These are phyloP conservation scores for Vinca minor DNA, from an alignment of 257 asterid species.

Conservation along the genomic window DNA sequence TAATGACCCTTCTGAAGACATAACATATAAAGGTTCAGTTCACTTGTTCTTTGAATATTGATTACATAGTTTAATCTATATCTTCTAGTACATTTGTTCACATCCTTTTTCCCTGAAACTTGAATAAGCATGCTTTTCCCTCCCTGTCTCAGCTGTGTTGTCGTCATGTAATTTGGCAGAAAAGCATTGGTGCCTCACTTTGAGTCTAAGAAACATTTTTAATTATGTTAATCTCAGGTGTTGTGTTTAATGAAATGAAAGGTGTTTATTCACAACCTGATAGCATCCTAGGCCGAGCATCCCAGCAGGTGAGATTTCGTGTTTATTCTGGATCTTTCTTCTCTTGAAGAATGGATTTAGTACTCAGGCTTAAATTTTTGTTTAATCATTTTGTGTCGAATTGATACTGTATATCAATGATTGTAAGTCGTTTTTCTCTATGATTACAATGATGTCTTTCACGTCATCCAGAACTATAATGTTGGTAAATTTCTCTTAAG, in stretches of 20 bases:
- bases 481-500: background rate
- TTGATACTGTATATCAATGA: too few species aligned
- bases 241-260: slow-evolving; percentile 99
- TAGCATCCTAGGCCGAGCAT: slow-evolving; percentile 78
- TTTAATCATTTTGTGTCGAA: background rate
- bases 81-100: background rate
- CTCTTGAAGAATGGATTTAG: background rate
- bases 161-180: background rate
- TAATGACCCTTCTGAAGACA: slow-evolving; percentile 91
- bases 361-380: background rate
- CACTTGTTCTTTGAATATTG: background rate
- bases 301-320: slow-evolving; percentile 58
- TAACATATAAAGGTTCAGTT: slow-evolving; percentile 74
- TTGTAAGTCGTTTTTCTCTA: too few species aligned
- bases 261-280: slow-evolving; percentile 99
- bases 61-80: background rate
- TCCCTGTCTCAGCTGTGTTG: background rate
- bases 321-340: background rate
- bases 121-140: background rate
- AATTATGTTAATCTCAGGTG: slow-evolving; percentile 46
- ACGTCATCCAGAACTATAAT: background rate
- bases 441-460: background rate
- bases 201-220: slow-evolving; percentile 13
- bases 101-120: slow-evolving; percentile 3
- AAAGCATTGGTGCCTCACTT: slow-evolving; percentile 8